Conservation (phyloP, 257 asterid species). For the Coffea eugenioides region DNA sequence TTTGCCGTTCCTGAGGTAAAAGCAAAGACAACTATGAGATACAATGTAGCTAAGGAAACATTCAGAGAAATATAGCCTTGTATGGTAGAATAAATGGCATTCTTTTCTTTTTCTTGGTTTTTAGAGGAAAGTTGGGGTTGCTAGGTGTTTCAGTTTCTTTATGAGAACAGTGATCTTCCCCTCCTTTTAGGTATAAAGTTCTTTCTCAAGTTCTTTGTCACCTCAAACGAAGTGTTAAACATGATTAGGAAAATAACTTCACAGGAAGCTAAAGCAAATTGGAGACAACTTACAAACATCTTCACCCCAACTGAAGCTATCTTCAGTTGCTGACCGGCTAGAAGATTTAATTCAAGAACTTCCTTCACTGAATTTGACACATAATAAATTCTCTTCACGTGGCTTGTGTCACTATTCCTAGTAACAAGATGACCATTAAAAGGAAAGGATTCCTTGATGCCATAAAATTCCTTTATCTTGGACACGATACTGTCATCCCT, state of each 20-base stretch:
- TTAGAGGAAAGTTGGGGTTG: not conserved
- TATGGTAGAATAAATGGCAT: not conserved
- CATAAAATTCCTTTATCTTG: slow-evolving; percentile 75
- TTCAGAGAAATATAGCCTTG: not conserved
- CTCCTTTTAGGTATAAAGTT: not conserved
- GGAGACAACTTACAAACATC: slow-evolving; percentile 78
- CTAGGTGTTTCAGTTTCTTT: not conserved
- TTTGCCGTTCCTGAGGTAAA: slow-evolving; percentile 73
- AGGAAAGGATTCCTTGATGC: slow-evolving; percentile 80
- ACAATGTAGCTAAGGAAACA: not conserved
- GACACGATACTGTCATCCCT: slow-evolving; percentile 55
- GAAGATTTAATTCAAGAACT: slow-evolving; percentile 74
- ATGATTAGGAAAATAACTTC: not conserved
- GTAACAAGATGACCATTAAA: slow-evolving; percentile 81
- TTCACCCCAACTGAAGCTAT: slow-evolving; percentile 94
- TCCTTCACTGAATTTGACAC: slow-evolving; percentile 78
- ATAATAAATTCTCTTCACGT: slow-evolving; percentile 84
- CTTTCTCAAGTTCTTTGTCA: not conserved
- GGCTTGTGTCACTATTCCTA: slow-evolving; percentile 68
- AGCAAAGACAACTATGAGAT: not conserved
- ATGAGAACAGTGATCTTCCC: not conserved
- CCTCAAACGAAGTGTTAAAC: not conserved
- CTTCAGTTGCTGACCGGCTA: slow-evolving; percentile 85
- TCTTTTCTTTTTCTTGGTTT: not conserved
- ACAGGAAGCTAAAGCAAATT: slow-evolving; percentile 4